phyloP scores from a whole-genome alignment of 371 early-diverging fungal species.

The Rhizopus microsporus region DNA sequence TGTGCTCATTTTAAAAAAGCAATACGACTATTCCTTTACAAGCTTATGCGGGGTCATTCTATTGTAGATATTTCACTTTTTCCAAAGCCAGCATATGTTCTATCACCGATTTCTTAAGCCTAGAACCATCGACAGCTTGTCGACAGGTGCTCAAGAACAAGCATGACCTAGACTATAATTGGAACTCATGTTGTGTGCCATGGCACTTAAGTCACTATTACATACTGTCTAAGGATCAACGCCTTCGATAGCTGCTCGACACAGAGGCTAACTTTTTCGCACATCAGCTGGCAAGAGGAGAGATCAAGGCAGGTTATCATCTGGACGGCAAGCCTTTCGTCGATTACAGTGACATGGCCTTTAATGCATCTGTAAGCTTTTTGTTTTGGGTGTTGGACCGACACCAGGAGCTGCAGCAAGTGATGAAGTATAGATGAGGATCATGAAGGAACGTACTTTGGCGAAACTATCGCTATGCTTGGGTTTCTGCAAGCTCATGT shows the following conservation, averaged over 20 bases:
- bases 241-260: slow-evolving; percentile 50
- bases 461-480: slow-evolving; percentile 63
- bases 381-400: slow-evolving; percentile 60
- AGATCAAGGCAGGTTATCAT: slow-evolving; percentile 57
- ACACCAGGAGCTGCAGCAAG: slow-evolving; percentile 39
- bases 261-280: slow-evolving; percentile 63
- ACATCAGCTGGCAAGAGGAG: slow-evolving; percentile 37
- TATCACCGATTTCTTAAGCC: slow-evolving; percentile 60
- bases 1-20: too few species aligned
- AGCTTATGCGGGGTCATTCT: too few species aligned
- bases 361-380: slow-evolving; percentile 60
- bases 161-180: slow-evolving; percentile 54
- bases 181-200: slow-evolving; percentile 61
- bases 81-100: too few species aligned
- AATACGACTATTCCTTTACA: too few species aligned
- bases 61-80: too few species aligned
- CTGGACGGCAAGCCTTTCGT: slow-evolving; percentile 52
- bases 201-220: slow-evolving; percentile 67
- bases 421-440: slow-evolving; percentile 40
- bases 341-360: slow-evolving; percentile 64
- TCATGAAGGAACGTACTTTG: slow-evolving; percentile 59
- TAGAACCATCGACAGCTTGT: slow-evolving; percentile 32
- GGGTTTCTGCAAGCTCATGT: slow-evolving; percentile 56
- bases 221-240: slow-evolving; percentile 54
- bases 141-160: slow-evolving; percentile 53